Conservation (phyloP, 305 asterid species). For the Salvia sclarea region DNA sequence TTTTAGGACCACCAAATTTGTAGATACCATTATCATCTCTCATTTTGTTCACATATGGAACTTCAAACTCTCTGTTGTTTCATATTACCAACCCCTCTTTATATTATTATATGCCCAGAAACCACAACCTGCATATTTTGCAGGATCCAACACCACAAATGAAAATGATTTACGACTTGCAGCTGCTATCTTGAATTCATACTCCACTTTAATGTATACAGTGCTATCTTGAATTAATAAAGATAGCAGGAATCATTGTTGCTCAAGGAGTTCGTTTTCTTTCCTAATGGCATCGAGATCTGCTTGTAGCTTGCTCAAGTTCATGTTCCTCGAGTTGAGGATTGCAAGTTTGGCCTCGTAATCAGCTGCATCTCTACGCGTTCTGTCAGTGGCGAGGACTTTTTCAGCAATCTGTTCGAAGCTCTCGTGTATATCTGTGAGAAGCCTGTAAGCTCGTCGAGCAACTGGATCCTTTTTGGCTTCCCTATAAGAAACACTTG, state of each 20-base stretch:
- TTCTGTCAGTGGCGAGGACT: conserved; percentile 60
- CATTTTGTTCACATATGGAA: not conserved
- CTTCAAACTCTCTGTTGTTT: too few species aligned
- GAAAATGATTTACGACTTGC: too few species aligned
- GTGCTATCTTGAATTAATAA: too few species aligned
- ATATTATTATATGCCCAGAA: too few species aligned
- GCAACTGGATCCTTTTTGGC: conserved; percentile 71
- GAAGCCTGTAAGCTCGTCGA: conserved; percentile 62
- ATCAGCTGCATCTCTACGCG: conserved; percentile 59
- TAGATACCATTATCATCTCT: not conserved
- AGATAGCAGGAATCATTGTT: not conserved
- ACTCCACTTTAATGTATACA: too few species aligned
- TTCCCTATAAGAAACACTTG: conserved; percentile 53
- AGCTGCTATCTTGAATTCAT: too few species aligned
- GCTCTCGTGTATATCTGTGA: conserved; percentile 62
- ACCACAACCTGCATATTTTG: too few species aligned
- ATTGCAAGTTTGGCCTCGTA: conserved; percentile 65
- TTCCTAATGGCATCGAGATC: conserved; percentile 71
- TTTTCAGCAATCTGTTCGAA: conserved; percentile 67
- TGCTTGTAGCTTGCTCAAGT: conserved; percentile 58
- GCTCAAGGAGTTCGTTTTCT: conserved; percentile 67
- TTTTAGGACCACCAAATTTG: not conserved
- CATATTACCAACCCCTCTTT: too few species aligned
- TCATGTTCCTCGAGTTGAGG: conserved; percentile 47
- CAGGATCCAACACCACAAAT: too few species aligned